Conservation (phyloP, 805 yeast species). For the Candida silvicultrix region DNA sequence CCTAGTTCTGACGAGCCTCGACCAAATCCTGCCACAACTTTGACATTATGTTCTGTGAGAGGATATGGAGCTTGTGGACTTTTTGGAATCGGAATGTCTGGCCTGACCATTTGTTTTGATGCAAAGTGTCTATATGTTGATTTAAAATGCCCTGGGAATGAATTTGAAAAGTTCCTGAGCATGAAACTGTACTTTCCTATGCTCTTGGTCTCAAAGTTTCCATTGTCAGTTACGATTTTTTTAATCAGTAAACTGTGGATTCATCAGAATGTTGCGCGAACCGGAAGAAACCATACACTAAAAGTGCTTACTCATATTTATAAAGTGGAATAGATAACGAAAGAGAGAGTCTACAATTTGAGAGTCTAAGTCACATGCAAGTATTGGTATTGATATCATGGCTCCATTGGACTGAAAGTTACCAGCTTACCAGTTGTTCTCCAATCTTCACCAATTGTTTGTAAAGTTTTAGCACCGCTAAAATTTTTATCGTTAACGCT, state of each 20-base stretch:
- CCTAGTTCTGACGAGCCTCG: slow-evolving; percentile 93
- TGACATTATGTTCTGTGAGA: slow-evolving; percentile 34
- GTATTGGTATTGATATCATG: slow-evolving; percentile 7
- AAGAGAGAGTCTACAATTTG: background rate
- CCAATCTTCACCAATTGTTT: slow-evolving; percentile 81
- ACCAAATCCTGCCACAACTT: slow-evolving; percentile 80
- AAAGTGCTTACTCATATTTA: no score
- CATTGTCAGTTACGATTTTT: no score
- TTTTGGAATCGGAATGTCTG: slow-evolving; percentile 29
- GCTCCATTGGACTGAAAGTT: slow-evolving; percentile 28
- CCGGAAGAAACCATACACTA: no score
- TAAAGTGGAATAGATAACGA: no score
- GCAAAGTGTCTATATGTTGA: background rate
- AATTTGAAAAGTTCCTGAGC: no score
- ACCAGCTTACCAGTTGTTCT: slow-evolving; percentile 36
- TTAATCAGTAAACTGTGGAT: no score
- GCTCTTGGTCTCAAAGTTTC: no score
- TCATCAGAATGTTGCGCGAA: background rate
- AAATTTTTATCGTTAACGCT: slow-evolving; percentile 42
- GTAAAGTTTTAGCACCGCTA: slow-evolving; percentile 76
- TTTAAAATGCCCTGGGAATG: background rate
- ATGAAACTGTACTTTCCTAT: no score
- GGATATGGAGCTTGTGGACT: slow-evolving; percentile 44
- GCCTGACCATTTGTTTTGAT: slow-evolving; percentile 16
- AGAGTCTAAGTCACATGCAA: no score